Base-by-base conservation (phyloP, 495 filamentous ascomycete species). In the Penicillium nucicola region DNA sequence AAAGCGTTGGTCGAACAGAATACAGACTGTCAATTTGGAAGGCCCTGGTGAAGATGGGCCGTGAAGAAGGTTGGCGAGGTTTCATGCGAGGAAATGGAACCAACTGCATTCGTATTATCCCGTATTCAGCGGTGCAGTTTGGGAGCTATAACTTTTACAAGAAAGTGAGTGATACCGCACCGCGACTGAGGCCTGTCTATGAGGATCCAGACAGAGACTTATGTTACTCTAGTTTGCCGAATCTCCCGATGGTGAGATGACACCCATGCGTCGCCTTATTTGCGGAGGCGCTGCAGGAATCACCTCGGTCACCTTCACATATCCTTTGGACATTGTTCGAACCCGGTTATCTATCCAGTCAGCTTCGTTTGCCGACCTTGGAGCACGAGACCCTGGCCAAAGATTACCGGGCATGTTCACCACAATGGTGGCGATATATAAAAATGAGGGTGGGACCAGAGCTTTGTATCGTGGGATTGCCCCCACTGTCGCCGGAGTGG, bases 111-210 rank as follows among this genome's bases (percentile, higher is more conserved):
- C 88, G 93, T 42, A 98, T 98, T 45, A 89, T 98, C 34, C 93
- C 93, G 11, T 98, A 98, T 68, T 96, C 91, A 34, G 93, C 93
- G 1, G 93, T 98, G 18, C 93, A 98, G 66, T 98, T 98, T 71
- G 89, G 92, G 34, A 92, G 89, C 62, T 98, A 97, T 68, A 97
- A 92, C 63, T 86, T 97, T 55, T 98, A 97, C 69, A 97, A 95
- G 74, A 82, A 84, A 75, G 92, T 96, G 72, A 66, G 84, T 75
- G 5, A 20, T 10, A 34, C 19, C 41, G 6, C 18, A 41, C 25
- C 7, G 25, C 7, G 25, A 28, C 25, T 8, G 25, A 28, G 25
- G 25, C 25, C 25, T 28, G 2, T 8, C 25, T 28, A 5, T 28
- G 25, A 28, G 25, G 45, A 31, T 22, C 9, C 23, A 30, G n/a